phyloP scores from a whole-genome alignment of 495 filamentous ascomycete genomes.

The Xanthoparmelia taractica region DNA sequence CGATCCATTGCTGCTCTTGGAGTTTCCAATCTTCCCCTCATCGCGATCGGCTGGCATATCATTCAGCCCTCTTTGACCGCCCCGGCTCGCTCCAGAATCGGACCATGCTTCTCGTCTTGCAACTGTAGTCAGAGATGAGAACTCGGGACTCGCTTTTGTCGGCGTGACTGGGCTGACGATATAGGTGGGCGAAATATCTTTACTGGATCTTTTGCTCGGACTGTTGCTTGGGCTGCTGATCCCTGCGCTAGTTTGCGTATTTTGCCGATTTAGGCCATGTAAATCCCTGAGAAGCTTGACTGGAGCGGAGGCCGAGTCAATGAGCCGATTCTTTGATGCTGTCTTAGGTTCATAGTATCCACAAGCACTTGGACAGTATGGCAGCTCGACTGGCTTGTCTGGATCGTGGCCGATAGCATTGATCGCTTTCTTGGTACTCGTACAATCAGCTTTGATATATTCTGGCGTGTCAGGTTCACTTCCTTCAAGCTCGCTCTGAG shows the following conservation, averaged over 20 bases:
- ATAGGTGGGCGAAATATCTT: constrained; percentile 2
- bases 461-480: constrained; percentile 2
- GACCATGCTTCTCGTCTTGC: constrained; percentile 16
- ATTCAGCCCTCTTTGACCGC: neutral
- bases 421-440: constrained; percentile 1
- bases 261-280: constrained; percentile 1
- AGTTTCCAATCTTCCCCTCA: neutral
- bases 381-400: constrained; percentile 15
- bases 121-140: constrained; percentile 13
- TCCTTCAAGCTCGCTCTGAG: constrained; percentile 9
- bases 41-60: neutral
- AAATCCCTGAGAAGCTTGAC: neutral
- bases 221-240: constrained; percentile 18
- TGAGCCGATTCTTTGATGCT: neutral
- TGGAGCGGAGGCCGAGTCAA: neutral
- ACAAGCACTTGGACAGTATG: constrained; percentile 14
- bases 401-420: constrained; percentile 21
- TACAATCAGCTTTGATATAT: constrained; percentile 6
- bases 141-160: constrained; percentile 9
- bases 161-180: constrained; percentile 17
- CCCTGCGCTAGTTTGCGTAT: constrained; percentile 1
- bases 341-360: neutral
- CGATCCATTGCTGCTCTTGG: constrained; percentile 11
- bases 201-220: constrained; percentile 1
- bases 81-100: constrained; percentile 1